These are phyloP conservation scores for Nannochloris sp. DNA, from an alignment of 139 green algal genomes.

Conservation along the genomic window DNA sequence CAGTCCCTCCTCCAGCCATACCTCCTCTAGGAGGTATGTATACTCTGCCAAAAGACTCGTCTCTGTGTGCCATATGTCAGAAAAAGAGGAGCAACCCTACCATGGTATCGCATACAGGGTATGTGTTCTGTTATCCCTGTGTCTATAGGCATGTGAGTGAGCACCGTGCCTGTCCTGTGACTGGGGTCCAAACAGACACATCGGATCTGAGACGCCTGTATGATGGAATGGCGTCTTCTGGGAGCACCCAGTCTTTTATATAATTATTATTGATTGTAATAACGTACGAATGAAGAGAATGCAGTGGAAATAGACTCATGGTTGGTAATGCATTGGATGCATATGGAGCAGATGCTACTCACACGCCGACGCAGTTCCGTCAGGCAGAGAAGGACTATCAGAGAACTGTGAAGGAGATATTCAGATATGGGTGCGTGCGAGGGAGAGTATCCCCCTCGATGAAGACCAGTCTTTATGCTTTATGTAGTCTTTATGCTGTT, in stretches of 20 bases:
- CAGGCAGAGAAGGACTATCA: conserved; percentile 50
- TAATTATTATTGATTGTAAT: neutral
- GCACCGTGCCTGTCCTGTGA: conserved; percentile 68
- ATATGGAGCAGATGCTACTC: neutral
- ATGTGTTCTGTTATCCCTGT: conserved; percentile 91
- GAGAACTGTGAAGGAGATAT: conserved; percentile 24
- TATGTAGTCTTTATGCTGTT: no score
- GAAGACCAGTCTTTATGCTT: no score
- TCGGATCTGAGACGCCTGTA: neutral
- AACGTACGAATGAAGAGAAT: neutral
- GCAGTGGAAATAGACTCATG: no score
- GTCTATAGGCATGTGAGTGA: conserved; percentile 52
- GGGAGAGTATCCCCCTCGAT: neutral
- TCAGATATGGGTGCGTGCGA: neutral
- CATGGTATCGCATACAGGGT: conserved; percentile 64
- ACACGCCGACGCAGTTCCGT: conserved; percentile 37
- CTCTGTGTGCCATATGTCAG: conserved; percentile 68
- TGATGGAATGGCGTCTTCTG: neutral
- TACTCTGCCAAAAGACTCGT: conserved; percentile 36
- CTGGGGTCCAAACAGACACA: conserved; percentile 7
- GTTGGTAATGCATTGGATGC: no score
- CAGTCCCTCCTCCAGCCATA: conserved; percentile 38
- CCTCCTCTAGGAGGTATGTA: neutral
- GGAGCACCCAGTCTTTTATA: neutral
- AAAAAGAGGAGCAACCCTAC: conserved; percentile 64